Evolutionary conservation across 495 filamentous ascomycete species (phyloP), one percentile per base, ranked within the genome.

Genomic region (Tuber umbilicatum): DNA sequence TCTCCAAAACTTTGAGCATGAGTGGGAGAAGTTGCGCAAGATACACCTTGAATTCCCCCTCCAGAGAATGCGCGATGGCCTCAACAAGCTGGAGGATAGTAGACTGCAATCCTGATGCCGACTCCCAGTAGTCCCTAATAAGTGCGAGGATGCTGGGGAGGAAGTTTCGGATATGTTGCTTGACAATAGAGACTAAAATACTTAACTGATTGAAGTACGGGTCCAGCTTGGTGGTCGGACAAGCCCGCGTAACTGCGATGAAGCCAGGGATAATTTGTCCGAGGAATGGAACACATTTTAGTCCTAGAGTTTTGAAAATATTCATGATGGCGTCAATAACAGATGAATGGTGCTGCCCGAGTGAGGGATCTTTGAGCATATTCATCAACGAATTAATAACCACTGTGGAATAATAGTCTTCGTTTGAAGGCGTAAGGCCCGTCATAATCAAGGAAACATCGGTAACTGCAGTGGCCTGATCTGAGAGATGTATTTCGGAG

Each of bases 291-390:
- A 99, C 94, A 81, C 96, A 98, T 82, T 97, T 97, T 76, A 97
- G 83, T 1, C 95, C 95, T 71, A 98, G 85, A 10, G 96, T 97
- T 79, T 94, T 93, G 84, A 98, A 99, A 72, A 98, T 98, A 73
- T 92, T 97, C 89, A 99, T 97, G 76, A 99, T 94, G 1, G 96
- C 94, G 83, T 97, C 95, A 74, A 99, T 93, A n/a, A 98, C 95
- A 14, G 90, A 90, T 3, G 93, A 95, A 81, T 99, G 95, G 80
- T 96, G 93, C 77, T 94, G 91, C 9, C 89, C 87, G 68, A 98
- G 84, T 2, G 95, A 97, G 64, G 89, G 89, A 80, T 99, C 95
- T 77, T 93, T 93, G 64, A 99, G 84, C 73, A 99, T 92, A 71
- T 93, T 90, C 81, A 98, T 89, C 68, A 99, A 85, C 1, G 94